Conservation (phyloP, 2,329 filamentous ascomycete genomes). For the Huntiella moniliformis region DNA sequence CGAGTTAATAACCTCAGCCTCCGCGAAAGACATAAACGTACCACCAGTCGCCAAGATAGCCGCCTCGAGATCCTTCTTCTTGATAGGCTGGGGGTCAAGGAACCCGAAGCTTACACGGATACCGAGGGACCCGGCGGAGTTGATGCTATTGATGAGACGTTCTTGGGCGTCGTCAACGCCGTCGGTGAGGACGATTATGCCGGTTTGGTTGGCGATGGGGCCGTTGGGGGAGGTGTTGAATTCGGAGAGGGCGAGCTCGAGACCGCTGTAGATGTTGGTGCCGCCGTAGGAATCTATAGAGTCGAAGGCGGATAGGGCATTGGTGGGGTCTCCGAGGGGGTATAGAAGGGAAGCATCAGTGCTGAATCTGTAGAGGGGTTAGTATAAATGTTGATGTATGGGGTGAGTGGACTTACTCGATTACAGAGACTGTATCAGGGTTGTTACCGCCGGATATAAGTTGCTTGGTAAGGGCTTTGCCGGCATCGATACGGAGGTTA, state of each 20-base stretch:
- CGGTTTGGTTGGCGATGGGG: slow-evolving; percentile 11
- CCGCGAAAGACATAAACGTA: slow-evolving; percentile 12
- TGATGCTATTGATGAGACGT: slow-evolving; percentile 10
- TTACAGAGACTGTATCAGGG: slow-evolving; percentile 13
- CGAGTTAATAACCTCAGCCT: slow-evolving; percentile 13
- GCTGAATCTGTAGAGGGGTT: slow-evolving; percentile 11
- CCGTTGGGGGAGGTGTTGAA: slow-evolving; percentile 8
- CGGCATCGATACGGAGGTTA: slow-evolving; percentile 12
- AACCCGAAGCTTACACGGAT: slow-evolving; percentile 14
- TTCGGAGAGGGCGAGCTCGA: slow-evolving; percentile 13
- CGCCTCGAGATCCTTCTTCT: slow-evolving; percentile 8
- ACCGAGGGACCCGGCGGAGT: slow-evolving; percentile 9
- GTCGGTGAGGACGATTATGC: slow-evolving; percentile 14
- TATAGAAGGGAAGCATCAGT: slow-evolving; percentile 11
- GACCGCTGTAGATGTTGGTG: slow-evolving; percentile 13
- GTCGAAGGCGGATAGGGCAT: slow-evolving; percentile 11
- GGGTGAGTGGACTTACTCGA: slow-evolving; percentile 11
- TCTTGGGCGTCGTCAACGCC: slow-evolving; percentile 12
- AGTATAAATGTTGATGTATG: background rate
- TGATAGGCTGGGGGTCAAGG: slow-evolving; percentile 10
- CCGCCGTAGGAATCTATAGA: slow-evolving; percentile 13
- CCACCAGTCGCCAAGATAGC: slow-evolving; percentile 12
- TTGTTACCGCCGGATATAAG: slow-evolving; percentile 12
- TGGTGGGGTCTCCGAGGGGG: slow-evolving; percentile 13
- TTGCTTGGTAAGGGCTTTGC: slow-evolving; percentile 12